Base-by-base conservation (phyloP, 139 green algal genomes). In the Closterium sp. region DNA sequence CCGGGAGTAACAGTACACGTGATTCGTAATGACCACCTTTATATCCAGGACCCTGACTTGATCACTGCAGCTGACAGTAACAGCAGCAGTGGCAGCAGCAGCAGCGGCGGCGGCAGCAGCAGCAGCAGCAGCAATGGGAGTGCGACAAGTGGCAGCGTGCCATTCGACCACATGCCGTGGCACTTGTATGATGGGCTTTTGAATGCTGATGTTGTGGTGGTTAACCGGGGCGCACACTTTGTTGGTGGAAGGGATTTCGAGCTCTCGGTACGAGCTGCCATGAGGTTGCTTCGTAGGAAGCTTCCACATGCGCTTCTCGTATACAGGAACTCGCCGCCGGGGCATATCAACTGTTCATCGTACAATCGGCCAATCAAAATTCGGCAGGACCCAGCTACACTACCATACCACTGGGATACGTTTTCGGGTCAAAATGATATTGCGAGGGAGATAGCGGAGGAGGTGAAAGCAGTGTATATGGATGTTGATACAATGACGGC, bases 401-500 rank as follows among this genome's bases (percentile, higher is more conserved):
- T 90, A 27, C 70, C 70, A 3, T 92, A 50, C 73, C 34, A 92
- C 70, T 92, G 90, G 90, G 90, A 31, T 24, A 91, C 30, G 31
- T 92, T 92, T 50, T 27, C 70, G 27, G 19, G 4, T 2, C 90
- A 92, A 29, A 92, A 92, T 34, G 70, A 90, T 38, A 91, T 92
- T 31, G 90, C 90, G n/a, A 27, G 73, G 86, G 86, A 91, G 24
- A 79, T 90, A 24, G 90, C 70, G 28, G 90, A 92, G 31, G 70
- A 62, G 30, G 86, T 90, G 27, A 79, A 79, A 50, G 90, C 34
- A 28, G 73, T 92, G 28, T 92, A 92, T 28, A 92, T 92, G 90
- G 90, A 92, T 92, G 90, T 92, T 21, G 90, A 89, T 27, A 79
- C 38, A 21, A 90, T 88, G 42, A 92, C 90, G 24, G 90, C 90